Percentiles rank a stretch among this genome's conserved stretches.
Evolutionary conservation across 441 rosid species (phyloP).

Genomic region (Monsonia emarginata): DNA sequence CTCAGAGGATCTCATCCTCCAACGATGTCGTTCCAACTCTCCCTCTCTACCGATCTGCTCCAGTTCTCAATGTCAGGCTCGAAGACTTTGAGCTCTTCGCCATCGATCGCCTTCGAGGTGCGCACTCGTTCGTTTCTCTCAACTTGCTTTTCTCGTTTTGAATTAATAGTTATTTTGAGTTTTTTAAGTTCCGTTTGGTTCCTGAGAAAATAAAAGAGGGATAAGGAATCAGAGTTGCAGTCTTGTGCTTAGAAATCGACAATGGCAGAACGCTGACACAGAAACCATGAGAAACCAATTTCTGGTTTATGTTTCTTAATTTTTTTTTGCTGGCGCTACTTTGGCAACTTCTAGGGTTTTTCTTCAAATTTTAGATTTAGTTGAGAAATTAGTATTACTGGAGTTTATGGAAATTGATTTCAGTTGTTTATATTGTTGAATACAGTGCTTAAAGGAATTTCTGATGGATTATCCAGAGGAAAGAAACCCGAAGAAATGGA

Average conservation of each 20-base stretch:
- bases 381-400: not conserved
- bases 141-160: not conserved
- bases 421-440: not conserved
- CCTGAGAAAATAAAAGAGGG: not conserved
- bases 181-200: not conserved
- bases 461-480: no score
- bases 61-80: conserved; percentile 72
- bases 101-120: conserved; percentile 71
- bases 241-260: not conserved
- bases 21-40: conserved; percentile 35
- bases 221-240: not conserved
- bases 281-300: not conserved
- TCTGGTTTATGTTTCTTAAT: not conserved
- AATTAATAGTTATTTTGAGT: no score
- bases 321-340: not conserved
- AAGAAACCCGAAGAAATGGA: no score
- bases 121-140: not conserved
- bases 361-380: not conserved
- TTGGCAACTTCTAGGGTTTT: not conserved
- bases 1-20: conserved; percentile 22
- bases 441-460: conserved; percentile 71
- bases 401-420: not conserved
- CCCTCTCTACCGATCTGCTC: conserved; percentile 75
- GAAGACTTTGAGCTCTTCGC: conserved; percentile 95
- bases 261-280: no score